Base-by-base conservation (phyloP, 2,329 filamentous ascomycete genomes). In the Pseudogymnoascus verrucosus region DNA sequence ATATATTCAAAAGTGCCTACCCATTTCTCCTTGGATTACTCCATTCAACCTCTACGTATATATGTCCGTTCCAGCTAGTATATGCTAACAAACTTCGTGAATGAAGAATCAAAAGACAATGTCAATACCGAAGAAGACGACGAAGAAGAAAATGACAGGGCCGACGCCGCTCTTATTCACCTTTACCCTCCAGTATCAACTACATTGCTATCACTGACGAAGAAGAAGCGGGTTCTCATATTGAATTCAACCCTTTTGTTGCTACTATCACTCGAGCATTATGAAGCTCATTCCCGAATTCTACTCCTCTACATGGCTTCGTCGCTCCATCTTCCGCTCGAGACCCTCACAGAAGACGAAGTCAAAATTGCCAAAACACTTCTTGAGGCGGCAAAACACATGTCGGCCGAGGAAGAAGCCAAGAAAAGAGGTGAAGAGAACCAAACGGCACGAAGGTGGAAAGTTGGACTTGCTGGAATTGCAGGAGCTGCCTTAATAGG, bases 391-490 rank as follows among this genome's bases (percentile, higher is more conserved):
- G 89, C 90, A n/a, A 83, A 89, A 67, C 82, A 87, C 21, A 84
- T 91, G 71, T 84, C 84, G 0, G 82, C 83, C 1, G 86, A 88
- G 40, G 82, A 88, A 51, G 91, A 95, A 73, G 87, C 86, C 0
- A 84, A 89, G 71, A 89, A 89, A 72, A 85, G 88, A 62, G 83
- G 83, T 12, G 86, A 93, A 67, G 83, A 90, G 65, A 89, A 89
- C 63, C 85, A 89, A 68, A 77, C 82, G 7, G 81, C 84, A 19
- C 81, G 92, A 7, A 89, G 89, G 73, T 96, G 91, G 90, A 97
- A 96, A 73, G 91, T 97, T 19, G 91, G 93, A 0, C 80, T 97
- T 26, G 93, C 93, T 0, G 90, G 89, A 7, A 91, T 96, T 0
- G 92, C 91, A 0, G 93, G 93, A 10, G 93, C 93, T 4, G 84